Evolutionary conservation across 495 filamentous ascomycete species (phyloP), one percentile per base, ranked within the genome.

Genomic region (Penicillium samsonianum): DNA sequence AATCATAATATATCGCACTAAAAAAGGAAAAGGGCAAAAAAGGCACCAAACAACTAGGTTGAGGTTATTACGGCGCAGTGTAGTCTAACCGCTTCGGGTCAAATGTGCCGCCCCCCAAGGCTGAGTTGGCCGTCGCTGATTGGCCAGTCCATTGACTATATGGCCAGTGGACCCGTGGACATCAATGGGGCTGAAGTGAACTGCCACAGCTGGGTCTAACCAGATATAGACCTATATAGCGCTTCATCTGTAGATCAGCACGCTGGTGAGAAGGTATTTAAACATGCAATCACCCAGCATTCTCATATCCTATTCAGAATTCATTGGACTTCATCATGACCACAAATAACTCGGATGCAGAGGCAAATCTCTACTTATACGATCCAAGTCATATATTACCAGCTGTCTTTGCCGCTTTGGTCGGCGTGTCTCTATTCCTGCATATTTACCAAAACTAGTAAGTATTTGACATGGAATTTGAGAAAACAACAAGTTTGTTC

Each of bases 391-490:
- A 77, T 67, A 61, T 69, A 2, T 53, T 75, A n/a, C 73, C 75
- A 3, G 67, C 65, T 0, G 60, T 74, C 16, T 79, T 79, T 54
- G 70, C 74, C 5, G 67, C 57, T 3, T 30, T 78, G 5, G 64
- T 77, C 5, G 67, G 67, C 19, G 7, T 71, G 25, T 78, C 74
- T 0, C 50, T 73, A 17, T 14, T 72, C 0, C 23, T 69, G 8
- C 76, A 78, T 43, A 56, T 67, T 23, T 77, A 68, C 53, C 76
- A 78, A 44, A 78, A 76, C 43, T 70, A 69, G 70, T 76, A 47
- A 43, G 68, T 55, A 9, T 23, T 7, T 11, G 5, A 6, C 23
- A 16, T 12, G 14, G 2, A 25, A 7, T 4, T 23, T 22, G 8
- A 7, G 4, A 9, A 6, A 17, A 30, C 12, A 47, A n/a, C 7